phyloP scores from a whole-genome alignment of 106 monocot species.

The Dioscorea alata region DNA sequence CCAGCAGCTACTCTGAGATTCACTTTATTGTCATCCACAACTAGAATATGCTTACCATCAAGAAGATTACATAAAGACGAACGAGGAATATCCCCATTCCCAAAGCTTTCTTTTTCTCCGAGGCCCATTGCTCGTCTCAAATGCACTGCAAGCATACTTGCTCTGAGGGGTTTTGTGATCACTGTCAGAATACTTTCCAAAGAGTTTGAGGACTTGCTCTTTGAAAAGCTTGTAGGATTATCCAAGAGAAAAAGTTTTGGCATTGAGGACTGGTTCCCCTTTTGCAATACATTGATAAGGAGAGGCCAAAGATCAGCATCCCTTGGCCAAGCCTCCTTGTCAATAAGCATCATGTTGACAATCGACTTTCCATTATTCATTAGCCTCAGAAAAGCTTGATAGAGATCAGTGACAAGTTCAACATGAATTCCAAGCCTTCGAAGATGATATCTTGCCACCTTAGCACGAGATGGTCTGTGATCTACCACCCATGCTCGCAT shows the following conservation, averaged over 20 bases:
- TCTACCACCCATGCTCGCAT: constrained; percentile 80
- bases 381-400: constrained; percentile 39
- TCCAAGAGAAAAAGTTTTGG: constrained; percentile 79
- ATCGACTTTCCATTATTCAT: constrained; percentile 7
- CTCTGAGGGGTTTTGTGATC: constrained; percentile 82
- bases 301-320: constrained; percentile 39
- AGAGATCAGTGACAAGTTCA: constrained; percentile 29
- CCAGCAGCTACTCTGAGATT: constrained; percentile 91
- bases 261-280: constrained; percentile 14
- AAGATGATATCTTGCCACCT: constrained; percentile 79
- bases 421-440: constrained; percentile 63
- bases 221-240: constrained; percentile 50
- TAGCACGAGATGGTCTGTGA: constrained; percentile 61
- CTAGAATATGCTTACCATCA: constrained; percentile 55
- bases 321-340: constrained; percentile 63
- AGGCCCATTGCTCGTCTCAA: constrained; percentile 62
- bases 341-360: constrained; percentile 67
- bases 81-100: constrained; percentile 35
- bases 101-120: constrained; percentile 36
- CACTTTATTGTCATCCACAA: constrained; percentile 80
- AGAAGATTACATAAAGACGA: constrained; percentile 55
- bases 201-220: constrained; percentile 27
- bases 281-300: constrained; percentile 29
- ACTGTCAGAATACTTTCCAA: constrained; percentile 36
- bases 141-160: constrained; percentile 72